Evolutionary conservation across 768 basidiomycete genomes (phyloP).

Genomic region (Fistulinella prunicolor): DNA sequence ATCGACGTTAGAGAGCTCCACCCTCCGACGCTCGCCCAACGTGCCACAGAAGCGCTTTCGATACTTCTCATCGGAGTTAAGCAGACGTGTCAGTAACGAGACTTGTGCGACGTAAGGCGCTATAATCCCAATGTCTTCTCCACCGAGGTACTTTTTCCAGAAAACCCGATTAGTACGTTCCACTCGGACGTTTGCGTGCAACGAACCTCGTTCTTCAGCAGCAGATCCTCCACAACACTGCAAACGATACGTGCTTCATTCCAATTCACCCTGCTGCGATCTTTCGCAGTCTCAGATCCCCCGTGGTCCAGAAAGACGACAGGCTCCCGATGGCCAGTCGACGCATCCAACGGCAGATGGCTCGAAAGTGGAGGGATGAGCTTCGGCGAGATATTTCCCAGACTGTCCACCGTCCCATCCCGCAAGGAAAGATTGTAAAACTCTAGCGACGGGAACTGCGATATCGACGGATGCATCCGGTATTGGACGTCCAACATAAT

Average conservation of each 20-base stretch:
- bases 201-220: constrained; percentile 70
- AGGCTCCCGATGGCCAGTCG: constrained; percentile 46
- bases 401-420: constrained; percentile 69
- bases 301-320: constrained; percentile 84
- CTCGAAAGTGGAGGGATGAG: constrained; percentile 63
- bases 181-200: neutral
- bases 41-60: constrained; percentile 51
- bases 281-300: constrained; percentile 61
- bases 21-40: constrained; percentile 63
- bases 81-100: constrained; percentile 61
- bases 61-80: constrained; percentile 55
- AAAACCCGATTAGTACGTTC: constrained; percentile 8
- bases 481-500: constrained; percentile 95
- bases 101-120: constrained; percentile 92
- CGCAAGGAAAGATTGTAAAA: constrained; percentile 73
- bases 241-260: constrained; percentile 77
- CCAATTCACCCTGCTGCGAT: constrained; percentile 73
- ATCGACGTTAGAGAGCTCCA: constrained; percentile 68
- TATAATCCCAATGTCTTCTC: constrained; percentile 86
- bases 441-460: constrained; percentile 78
- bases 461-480: constrained; percentile 91
- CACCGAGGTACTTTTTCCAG: constrained; percentile 49
- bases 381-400: constrained; percentile 43
- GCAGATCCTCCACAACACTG: constrained; percentile 77
- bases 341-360: constrained; percentile 40